A percentile compares a stretch with the other conserved stretches of the same genome.
Evolutionary conservation across 805 yeast genomes (phyloP).

Genomic region (Middelhovenomyces tepae): DNA sequence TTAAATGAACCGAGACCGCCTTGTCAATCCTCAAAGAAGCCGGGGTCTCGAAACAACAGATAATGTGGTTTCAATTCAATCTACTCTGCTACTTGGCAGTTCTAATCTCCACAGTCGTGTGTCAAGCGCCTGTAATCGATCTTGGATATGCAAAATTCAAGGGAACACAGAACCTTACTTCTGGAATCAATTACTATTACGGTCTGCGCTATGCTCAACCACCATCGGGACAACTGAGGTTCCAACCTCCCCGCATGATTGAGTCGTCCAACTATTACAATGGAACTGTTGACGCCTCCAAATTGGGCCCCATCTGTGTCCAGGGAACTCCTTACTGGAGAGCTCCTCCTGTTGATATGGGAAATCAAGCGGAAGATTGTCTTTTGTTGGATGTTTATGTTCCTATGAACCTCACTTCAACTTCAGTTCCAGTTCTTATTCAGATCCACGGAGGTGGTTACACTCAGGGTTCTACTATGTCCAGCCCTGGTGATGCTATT

Average conservation of each 20-base stretch:
- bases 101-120: too few species aligned
- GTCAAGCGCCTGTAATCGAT: too few species aligned
- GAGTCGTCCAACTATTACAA: conserved; percentile 14
- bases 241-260: conserved; percentile 19
- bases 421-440: conserved; percentile 30
- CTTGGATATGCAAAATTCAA: too few species aligned
- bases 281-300: conserved; percentile 14
- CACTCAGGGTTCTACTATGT: conserved; percentile 28
- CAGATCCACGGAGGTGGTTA: conserved; percentile 35
- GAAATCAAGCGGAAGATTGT: conserved; percentile 28
- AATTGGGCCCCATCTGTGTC: conserved; percentile 23
- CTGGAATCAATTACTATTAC: too few species aligned
- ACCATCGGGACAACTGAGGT: conserved; percentile 22
- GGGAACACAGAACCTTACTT: too few species aligned
- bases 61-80: too few species aligned
- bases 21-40: too few species aligned
- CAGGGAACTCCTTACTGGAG: too few species aligned
- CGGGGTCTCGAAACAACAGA: too few species aligned
- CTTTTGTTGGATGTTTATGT: conserved; percentile 23
- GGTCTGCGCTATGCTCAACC: conserved; percentile 28
- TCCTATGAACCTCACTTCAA: conserved; percentile 16
- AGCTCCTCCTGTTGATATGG: conserved; percentile 15
- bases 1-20: too few species aligned
- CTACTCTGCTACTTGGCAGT: too few species aligned
- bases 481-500: conserved; percentile 22